Evolutionary conservation across 768 basidiomycete genomes (phyloP).

Genomic region (Hypsizygus marmoreus): DNA sequence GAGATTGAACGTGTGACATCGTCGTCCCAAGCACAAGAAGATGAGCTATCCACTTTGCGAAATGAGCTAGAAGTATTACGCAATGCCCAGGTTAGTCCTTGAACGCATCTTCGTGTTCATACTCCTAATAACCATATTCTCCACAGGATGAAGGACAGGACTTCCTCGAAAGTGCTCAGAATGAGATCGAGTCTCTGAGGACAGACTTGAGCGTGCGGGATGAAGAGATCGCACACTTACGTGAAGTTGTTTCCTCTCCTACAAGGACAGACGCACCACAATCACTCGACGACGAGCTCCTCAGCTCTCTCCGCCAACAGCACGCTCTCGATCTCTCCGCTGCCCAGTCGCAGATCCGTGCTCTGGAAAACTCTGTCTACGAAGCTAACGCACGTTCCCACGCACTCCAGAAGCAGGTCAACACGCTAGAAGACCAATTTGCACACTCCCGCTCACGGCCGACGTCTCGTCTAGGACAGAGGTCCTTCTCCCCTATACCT

Average conservation of each 20-base stretch:
- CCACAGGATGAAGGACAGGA: conserved; percentile 61
- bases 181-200: conserved; percentile 72
- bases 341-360: conserved; percentile 78
- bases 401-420: conserved; percentile 66
- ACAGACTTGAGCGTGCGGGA: conserved; percentile 62
- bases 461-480: conserved; percentile 40
- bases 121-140: conserved; percentile 5
- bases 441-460: conserved; percentile 46
- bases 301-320: conserved; percentile 70
- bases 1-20: conserved; percentile 57
- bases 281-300: conserved; percentile 74
- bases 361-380: conserved; percentile 72
- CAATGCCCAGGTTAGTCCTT: conserved; percentile 36
- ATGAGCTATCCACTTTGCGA: conserved; percentile 54
- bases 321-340: conserved; percentile 80
- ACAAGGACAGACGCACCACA: conserved; percentile 39
- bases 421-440: conserved; percentile 67
- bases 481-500: conserved; percentile 48
- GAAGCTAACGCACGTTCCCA: conserved; percentile 73
- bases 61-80: conserved; percentile 51
- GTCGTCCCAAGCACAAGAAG: conserved; percentile 46
- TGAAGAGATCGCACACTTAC: conserved; percentile 65
- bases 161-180: conserved; percentile 62
- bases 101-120: not conserved
- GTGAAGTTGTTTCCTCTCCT: conserved; percentile 45